Conservation (phyloP, 768 basidiomycete species). For the Nidularia pulvinata region DNA sequence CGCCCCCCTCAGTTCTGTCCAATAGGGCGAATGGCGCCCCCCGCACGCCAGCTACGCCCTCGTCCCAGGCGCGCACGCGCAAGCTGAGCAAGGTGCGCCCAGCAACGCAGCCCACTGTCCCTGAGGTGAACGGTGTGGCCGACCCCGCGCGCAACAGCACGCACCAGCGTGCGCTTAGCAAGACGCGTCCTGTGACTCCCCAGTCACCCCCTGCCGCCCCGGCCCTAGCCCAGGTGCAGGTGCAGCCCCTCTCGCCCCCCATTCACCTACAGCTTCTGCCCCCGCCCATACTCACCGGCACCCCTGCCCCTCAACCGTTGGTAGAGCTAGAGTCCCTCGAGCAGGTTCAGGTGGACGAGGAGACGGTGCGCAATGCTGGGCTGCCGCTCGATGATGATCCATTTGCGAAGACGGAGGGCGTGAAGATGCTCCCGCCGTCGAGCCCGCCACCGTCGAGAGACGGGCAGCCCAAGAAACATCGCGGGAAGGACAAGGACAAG, state of each 20-base stretch:
- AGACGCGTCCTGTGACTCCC: not conserved
- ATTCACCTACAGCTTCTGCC: not conserved
- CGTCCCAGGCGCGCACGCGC: too few species aligned
- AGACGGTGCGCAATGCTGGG: slow-evolving; percentile 25
- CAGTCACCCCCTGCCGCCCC: slow-evolving; percentile 1
- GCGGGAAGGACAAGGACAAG: slow-evolving; percentile 1
- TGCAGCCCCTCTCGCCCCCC: not conserved
- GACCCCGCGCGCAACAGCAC: too few species aligned
- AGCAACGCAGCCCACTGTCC: too few species aligned
- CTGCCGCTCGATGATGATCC: slow-evolving; percentile 49
- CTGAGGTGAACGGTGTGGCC: too few species aligned
- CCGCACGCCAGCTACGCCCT: too few species aligned
- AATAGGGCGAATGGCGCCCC: too few species aligned
- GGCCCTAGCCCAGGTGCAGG: not conserved
- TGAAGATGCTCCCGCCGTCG: slow-evolving; percentile 39
- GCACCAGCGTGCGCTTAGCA: too few species aligned
- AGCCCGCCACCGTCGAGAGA: slow-evolving; percentile 6
- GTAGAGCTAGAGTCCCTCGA: too few species aligned
- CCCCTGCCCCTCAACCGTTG: slow-evolving; percentile 10
- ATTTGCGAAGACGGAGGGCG: slow-evolving; percentile 55
- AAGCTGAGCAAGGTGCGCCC: too few species aligned
- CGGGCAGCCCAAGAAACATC: not conserved
- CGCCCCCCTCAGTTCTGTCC: too few species aligned
- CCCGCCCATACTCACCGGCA: not conserved
- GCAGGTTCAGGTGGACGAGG: slow-evolving; percentile 21